phyloP scores from a whole-genome alignment of 225 moss, liverwort and hornwort genomes.

The Physcomitrium patens region DNA sequence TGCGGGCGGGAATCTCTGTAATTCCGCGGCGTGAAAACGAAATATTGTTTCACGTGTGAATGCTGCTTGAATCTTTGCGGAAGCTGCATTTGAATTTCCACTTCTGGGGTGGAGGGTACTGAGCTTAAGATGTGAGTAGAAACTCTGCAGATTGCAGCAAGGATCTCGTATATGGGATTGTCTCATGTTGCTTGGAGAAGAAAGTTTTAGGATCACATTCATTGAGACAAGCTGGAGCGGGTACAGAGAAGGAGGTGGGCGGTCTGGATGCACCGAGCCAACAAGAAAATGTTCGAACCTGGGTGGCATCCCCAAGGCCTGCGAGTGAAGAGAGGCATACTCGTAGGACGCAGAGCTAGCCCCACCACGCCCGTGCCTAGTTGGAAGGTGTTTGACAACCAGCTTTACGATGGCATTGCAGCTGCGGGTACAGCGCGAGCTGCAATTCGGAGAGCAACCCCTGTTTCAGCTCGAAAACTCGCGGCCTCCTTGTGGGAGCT shows the following conservation, averaged over 20 bases:
- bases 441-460: constrained; percentile 55
- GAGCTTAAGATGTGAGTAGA: constrained; percentile 41
- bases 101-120: background rate
- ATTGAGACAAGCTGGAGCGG: constrained; percentile 34
- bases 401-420: constrained; percentile 93
- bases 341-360: constrained; percentile 73
- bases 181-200: background rate
- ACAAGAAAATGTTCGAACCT: constrained; percentile 57
- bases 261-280: constrained; percentile 47
- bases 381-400: constrained; percentile 91
- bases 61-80: no score
- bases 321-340: constrained; percentile 77
- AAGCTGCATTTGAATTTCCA: no score
- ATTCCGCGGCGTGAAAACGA: no score
- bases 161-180: constrained; percentile 16
- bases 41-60: no score
- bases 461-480: constrained; percentile 91
- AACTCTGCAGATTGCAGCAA: constrained; percentile 17
- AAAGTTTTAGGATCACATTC: background rate
- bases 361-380: constrained; percentile 96
- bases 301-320: constrained; percentile 71
- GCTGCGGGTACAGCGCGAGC: constrained; percentile 87
- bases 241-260: constrained; percentile 26
- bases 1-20: no score
- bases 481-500: constrained; percentile 97